These are phyloP conservation scores for Reticulascus tulasneorum DNA, from an alignment of 2,329 filamentous ascomycete genomes.

Conservation along the genomic window DNA sequence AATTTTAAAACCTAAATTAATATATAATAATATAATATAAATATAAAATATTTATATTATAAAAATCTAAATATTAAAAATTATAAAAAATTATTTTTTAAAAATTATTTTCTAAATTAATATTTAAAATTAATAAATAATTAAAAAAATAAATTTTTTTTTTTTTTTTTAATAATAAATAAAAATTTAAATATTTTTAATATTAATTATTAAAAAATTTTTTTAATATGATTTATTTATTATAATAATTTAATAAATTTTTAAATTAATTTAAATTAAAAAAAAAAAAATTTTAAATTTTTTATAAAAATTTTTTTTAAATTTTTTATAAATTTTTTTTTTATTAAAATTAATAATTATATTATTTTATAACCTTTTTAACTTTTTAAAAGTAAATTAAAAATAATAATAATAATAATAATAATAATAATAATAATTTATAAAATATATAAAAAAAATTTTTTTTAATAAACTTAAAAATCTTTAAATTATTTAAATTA, in stretches of 20 bases:
- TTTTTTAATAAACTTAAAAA: neutral
- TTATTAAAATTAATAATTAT: neutral
- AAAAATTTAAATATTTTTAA: constrained; percentile 3
- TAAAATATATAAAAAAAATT: neutral
- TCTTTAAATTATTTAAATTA: constrained; percentile 1
- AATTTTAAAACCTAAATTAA: constrained; percentile 1
- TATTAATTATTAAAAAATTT: constrained; percentile 3
- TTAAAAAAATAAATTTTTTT: neutral
- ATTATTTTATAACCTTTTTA: neutral
- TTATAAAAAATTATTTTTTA: constrained; percentile 4
- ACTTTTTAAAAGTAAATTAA: neutral
- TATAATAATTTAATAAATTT: neutral
- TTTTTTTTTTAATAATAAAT: neutral
- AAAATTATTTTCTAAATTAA: neutral
- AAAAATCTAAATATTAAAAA: constrained; percentile 1
- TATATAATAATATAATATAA: neutral
- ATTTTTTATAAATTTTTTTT: neutral
- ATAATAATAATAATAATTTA: neutral
- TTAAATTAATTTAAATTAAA: neutral
- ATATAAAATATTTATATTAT: neutral
- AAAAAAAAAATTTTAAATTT: neutral
- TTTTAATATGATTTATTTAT: constrained; percentile 1
- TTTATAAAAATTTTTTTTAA: neutral
- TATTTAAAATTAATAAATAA: neutral
- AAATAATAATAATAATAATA: constrained; percentile 4